Percentiles rank a stretch among this genome's conserved stretches.
These are phyloP conservation scores for Boletus mariae DNA, from an alignment of 1,284 basidiomycete species.

Conservation along the genomic window DNA sequence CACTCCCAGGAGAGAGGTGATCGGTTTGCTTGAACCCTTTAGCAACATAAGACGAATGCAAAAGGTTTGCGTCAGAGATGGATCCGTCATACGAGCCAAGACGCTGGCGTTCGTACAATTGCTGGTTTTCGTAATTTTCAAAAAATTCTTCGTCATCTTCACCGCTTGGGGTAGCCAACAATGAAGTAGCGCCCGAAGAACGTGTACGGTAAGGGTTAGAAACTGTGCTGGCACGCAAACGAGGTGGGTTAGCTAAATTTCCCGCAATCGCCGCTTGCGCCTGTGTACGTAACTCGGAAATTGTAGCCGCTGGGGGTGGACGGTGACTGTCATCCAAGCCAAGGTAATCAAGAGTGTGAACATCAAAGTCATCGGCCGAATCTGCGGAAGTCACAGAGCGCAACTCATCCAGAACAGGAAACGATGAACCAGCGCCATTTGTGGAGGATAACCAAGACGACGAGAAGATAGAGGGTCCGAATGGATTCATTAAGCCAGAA, in stretches of 20 bases:
- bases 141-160: constrained; percentile 73
- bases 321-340: constrained; percentile 78
- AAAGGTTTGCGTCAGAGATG: constrained; percentile 41
- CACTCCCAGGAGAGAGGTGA: constrained; percentile 50
- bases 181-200: constrained; percentile 51
- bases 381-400: constrained; percentile 76
- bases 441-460: constrained; percentile 79
- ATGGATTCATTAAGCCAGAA: constrained; percentile 79
- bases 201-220: constrained; percentile 77
- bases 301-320: constrained; percentile 71
- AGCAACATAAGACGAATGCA: constrained; percentile 60
- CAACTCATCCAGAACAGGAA: constrained; percentile 70
- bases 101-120: constrained; percentile 49
- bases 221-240: constrained; percentile 85
- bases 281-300: constrained; percentile 81
- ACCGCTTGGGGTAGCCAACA: constrained; percentile 57
- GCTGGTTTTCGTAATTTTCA: constrained; percentile 52
- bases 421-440: constrained; percentile 51
- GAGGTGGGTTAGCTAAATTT: constrained; percentile 72
- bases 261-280: constrained; percentile 85
- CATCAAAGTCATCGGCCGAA: constrained; percentile 85
- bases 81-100: constrained; percentile 59
- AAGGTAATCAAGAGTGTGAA: constrained; percentile 92
- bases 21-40: constrained; percentile 73
- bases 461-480: constrained; percentile 82